These are phyloP conservation scores for Cytospora mali DNA, from an alignment of 2,329 filamentous ascomycete genomes.

Conservation along the genomic window DNA sequence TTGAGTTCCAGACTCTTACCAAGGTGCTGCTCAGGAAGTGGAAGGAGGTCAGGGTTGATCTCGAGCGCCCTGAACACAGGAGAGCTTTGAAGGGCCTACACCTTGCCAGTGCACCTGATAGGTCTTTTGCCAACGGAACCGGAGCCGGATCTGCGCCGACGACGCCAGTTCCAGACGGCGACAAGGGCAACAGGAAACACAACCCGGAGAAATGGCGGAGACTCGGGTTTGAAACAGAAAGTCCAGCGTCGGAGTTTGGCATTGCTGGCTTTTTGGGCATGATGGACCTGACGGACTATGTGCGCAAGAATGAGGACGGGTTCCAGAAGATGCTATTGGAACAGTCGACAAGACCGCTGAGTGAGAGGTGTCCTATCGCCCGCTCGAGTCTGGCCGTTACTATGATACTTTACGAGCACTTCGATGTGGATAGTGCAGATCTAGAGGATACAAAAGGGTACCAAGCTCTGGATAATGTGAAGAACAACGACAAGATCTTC, in stretches of 20 bases:
- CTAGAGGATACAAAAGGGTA: slow-evolving; percentile 77
- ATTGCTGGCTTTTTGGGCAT: slow-evolving; percentile 87
- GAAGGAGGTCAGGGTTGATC: slow-evolving; percentile 80
- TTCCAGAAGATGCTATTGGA: slow-evolving; percentile 93
- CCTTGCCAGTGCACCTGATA: slow-evolving; percentile 75
- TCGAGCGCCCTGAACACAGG: slow-evolving; percentile 86
- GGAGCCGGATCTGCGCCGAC: slow-evolving; percentile 40
- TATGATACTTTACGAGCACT: slow-evolving; percentile 89
- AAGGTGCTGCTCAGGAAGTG: slow-evolving; percentile 87
- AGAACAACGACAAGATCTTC: slow-evolving; percentile 84
- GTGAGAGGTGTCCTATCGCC: slow-evolving; percentile 83
- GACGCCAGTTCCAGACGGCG: slow-evolving; percentile 40
- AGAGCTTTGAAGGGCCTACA: slow-evolving; percentile 85
- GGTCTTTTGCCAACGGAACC: slow-evolving; percentile 46
- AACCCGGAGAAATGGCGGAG: slow-evolving; percentile 92
- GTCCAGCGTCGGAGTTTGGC: slow-evolving; percentile 82
- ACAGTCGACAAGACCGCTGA: slow-evolving; percentile 72
- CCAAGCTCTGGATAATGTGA: slow-evolving; percentile 70
- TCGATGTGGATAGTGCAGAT: slow-evolving; percentile 86
- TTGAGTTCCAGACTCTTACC: slow-evolving; percentile 91
- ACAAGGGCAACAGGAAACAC: slow-evolving; percentile 70
- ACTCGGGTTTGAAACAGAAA: slow-evolving; percentile 89
- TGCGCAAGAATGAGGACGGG: slow-evolving; percentile 85
- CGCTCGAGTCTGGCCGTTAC: slow-evolving; percentile 86
- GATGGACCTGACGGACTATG: slow-evolving; percentile 96